A percentile compares a stretch with the other conserved stretches of the same genome.
These are phyloP conservation scores for Colletotrichum salicis DNA, from an alignment of 2,329 filamentous ascomycete species.

Conservation along the genomic window DNA sequence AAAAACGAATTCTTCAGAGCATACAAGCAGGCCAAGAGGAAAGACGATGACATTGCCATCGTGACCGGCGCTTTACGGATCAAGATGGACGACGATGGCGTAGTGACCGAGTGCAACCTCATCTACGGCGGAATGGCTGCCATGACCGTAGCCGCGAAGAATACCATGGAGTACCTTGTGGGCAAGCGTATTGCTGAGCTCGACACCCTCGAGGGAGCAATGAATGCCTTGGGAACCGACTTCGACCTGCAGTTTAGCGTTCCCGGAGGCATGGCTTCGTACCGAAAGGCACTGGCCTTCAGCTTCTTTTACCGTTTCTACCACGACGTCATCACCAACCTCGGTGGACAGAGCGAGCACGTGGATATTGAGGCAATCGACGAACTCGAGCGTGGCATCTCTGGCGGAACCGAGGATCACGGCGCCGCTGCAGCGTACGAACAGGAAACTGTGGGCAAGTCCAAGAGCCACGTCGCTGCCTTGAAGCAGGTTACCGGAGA, in stretches of 20 bases:
- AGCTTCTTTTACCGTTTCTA: constrained; percentile 98
- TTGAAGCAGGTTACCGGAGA: constrained; percentile 94
- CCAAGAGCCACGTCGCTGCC: constrained; percentile 88
- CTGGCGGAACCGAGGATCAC: constrained; percentile 81
- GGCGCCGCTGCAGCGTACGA: constrained; percentile 80
- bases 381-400: constrained; percentile 88
- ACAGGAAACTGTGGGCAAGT: constrained; percentile 84
- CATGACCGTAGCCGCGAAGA: constrained; percentile 86
- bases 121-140: constrained; percentile 97
- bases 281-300: constrained; percentile 88
- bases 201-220: constrained; percentile 86
- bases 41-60: constrained; percentile 98
- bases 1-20: constrained; percentile 87
- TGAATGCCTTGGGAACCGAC: constrained; percentile 88
- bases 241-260: constrained; percentile 92
- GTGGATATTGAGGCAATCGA: constrained; percentile 79
- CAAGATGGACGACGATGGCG: constrained; percentile 73
- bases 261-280: constrained; percentile 97
- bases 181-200: constrained; percentile 85
- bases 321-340: constrained; percentile 79
- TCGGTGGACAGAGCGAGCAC: constrained; percentile 59
- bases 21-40: constrained; percentile 96
- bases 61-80: constrained; percentile 89
- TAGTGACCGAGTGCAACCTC: constrained; percentile 79
- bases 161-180: constrained; percentile 76